Evolutionary conservation across 2,329 filamentous ascomycete genomes (phyloP), one percentile per base, ranked within the genome.

Genomic region (Claviceps fusiformis): DNA sequence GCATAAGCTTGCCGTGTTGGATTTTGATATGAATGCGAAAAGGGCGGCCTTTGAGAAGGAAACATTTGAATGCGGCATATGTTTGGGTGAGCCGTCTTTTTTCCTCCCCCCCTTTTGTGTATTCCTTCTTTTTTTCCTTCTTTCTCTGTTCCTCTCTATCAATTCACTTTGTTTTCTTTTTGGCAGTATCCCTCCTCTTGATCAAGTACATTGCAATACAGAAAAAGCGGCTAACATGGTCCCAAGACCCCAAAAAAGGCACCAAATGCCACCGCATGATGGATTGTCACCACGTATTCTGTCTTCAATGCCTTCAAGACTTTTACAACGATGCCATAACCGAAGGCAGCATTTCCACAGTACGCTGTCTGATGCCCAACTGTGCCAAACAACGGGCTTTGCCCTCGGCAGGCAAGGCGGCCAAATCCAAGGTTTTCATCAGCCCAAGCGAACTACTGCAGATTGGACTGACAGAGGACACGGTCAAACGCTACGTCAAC

Each of bases 241-340:
- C 11, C 1, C 5, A 55, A 79, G 92, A 97, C 68, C 90, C 90
- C 0, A 95, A 95, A 69, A 96, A 95, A 67, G 93, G 93, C 1
- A 70, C 74, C 0, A 79, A 75, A 11, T 97, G 93, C 67, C 87
- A 97, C 71, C 81, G 82, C 46, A 84, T 97, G 77, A 71, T 86
- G 49, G 82, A 85, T 56, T 98, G 93, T 68, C 83, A 82, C 0
- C 92, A 98, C 66, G 89, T 97, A 43, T 98, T 97, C 65, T 98
- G 93, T 68, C 73, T 85, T 19, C 70, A 81, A n/a, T 98, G 93
- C 64, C 75, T 98, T 3, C 85, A 88, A 59, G 89, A 92, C 62
- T 96, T 92, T 62, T 97, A 95, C 75, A 89, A 86, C 61, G 85
- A 83, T 59, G 90, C 89, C 60, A 96, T 98, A 62, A 82, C 76